phyloP scores from a whole-genome alignment of 139 green algal genomes.

The Chlorella sorokiniana region DNA sequence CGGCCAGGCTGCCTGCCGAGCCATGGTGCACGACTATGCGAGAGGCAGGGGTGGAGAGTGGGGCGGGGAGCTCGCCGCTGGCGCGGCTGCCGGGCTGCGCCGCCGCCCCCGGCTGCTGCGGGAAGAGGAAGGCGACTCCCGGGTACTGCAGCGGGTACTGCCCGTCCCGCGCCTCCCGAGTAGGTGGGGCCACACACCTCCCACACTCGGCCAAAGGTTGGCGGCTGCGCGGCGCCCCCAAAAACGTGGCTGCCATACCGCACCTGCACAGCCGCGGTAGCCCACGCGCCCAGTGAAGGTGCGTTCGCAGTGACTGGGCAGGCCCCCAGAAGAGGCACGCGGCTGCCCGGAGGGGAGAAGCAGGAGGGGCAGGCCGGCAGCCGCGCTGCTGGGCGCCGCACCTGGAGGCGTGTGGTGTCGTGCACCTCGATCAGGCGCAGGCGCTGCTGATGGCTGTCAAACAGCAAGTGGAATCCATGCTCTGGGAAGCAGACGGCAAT shows the following conservation, averaged over 20 bases:
- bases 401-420: constrained; percentile 54
- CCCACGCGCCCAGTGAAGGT: too few relatives aligned
- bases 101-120: neutral
- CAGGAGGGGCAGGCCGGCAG: neutral
- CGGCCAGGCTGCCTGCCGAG: constrained; percentile 6
- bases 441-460: constrained; percentile 53
- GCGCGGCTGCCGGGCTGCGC: neutral
- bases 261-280: constrained; percentile 21
- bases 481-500: constrained; percentile 57
- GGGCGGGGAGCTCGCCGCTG: constrained; percentile 34
- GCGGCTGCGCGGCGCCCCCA: constrained; percentile 39
- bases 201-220: constrained; percentile 58
- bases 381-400: neutral
- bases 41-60: constrained; percentile 46
- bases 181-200: constrained; percentile 58
- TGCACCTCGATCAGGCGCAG: constrained; percentile 62
- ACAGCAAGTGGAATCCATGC: constrained; percentile 60
- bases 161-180: constrained; percentile 26
- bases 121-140: constrained; percentile 48
- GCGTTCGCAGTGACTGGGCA: too few relatives aligned
- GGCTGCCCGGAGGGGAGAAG: too few relatives aligned
- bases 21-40: constrained; percentile 51
- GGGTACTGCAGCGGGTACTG: constrained; percentile 57
- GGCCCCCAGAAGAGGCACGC: too few relatives aligned
- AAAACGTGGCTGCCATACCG: constrained; percentile 26